Conservation (phyloP, 2,329 filamentous ascomycete genomes). For the Camptophora hylomeconis region DNA sequence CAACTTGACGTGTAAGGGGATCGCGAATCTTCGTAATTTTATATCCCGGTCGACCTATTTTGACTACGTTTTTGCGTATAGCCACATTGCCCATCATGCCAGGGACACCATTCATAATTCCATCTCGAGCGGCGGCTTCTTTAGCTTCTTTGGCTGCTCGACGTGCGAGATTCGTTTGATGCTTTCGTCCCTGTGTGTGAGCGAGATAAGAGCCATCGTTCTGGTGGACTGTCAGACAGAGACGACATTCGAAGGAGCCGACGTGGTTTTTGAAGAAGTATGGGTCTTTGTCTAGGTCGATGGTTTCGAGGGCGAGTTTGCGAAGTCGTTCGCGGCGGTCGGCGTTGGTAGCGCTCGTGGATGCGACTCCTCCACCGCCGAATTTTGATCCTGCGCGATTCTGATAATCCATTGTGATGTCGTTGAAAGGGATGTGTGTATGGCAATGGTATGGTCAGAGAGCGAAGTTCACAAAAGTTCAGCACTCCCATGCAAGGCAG, state of each 20-base stretch:
- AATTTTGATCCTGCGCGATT: constrained; percentile 97
- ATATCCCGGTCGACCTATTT: constrained; percentile 93
- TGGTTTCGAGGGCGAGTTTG: constrained; percentile 95
- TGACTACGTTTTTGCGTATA: constrained; percentile 71
- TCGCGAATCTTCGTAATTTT: constrained; percentile 95
- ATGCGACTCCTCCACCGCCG: constrained; percentile 92
- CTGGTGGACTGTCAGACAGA: constrained; percentile 94
- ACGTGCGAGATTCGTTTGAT: constrained; percentile 94
- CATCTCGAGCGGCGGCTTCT: constrained; percentile 58
- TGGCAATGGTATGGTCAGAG: constrained; percentile 21
- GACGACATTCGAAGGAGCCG: constrained; percentile 91
- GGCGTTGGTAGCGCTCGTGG: constrained; percentile 82
- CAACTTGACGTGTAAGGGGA: constrained; percentile 74
- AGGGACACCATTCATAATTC: constrained; percentile 53
- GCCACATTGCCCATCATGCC: constrained; percentile 60
- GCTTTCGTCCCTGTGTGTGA: constrained; percentile 95
- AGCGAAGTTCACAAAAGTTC: constrained; percentile 32
- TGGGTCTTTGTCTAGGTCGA: constrained; percentile 97
- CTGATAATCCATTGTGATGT: constrained; percentile 52
- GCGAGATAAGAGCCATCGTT: constrained; percentile 98
- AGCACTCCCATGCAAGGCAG: too few species aligned
- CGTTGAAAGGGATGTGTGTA: too few species aligned
- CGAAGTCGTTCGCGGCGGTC: constrained; percentile 94
- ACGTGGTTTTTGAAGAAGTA: constrained; percentile 99
- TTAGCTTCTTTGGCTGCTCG: constrained; percentile 92